Conservation (phyloP, 306 rosid genomes). For the Styphnolobium japonicum region DNA sequence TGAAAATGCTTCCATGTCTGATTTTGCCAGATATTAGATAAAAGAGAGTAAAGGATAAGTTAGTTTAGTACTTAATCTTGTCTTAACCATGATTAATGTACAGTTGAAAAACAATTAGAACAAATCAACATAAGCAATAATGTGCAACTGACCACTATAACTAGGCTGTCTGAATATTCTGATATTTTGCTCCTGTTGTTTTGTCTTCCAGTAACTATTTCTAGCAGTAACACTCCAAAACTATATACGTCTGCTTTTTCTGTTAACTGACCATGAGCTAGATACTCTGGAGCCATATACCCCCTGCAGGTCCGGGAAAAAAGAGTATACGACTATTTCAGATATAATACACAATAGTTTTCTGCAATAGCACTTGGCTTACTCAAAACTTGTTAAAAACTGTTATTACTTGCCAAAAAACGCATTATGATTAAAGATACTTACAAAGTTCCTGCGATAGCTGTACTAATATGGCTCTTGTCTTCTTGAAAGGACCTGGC, state of each 20-base stretch:
- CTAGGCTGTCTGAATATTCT: slow-evolving; percentile 71
- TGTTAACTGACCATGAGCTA: slow-evolving; percentile 90
- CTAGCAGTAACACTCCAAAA: slow-evolving; percentile 78
- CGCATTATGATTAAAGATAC: not conserved
- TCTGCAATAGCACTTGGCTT: not conserved
- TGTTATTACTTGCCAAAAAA: not conserved
- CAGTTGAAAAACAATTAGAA: slow-evolving; percentile 10
- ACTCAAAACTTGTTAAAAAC: not conserved
- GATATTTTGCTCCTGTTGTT: slow-evolving; percentile 70
- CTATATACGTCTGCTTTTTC: slow-evolving; percentile 89
- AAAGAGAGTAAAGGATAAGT: not conserved
- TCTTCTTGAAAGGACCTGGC: slow-evolving; percentile 89
- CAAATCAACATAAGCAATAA: not conserved
- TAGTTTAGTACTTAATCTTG: not conserved
- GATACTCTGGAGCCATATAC: slow-evolving; percentile 95
- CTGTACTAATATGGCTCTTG: slow-evolving; percentile 91
- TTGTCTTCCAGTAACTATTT: slow-evolving; percentile 66
- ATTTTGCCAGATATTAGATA: slow-evolving; percentile 9
- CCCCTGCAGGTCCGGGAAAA: slow-evolving; percentile 50
- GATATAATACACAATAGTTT: not conserved
- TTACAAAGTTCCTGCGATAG: slow-evolving; percentile 93
- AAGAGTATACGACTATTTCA: not conserved
- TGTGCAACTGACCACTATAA: slow-evolving; percentile 56
- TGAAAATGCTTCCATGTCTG: slow-evolving; percentile 90
- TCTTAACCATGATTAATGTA: not conserved